These are phyloP conservation scores for Schizophyllum amplum DNA, from an alignment of 1,284 basidiomycete species.

Conservation along the genomic window DNA sequence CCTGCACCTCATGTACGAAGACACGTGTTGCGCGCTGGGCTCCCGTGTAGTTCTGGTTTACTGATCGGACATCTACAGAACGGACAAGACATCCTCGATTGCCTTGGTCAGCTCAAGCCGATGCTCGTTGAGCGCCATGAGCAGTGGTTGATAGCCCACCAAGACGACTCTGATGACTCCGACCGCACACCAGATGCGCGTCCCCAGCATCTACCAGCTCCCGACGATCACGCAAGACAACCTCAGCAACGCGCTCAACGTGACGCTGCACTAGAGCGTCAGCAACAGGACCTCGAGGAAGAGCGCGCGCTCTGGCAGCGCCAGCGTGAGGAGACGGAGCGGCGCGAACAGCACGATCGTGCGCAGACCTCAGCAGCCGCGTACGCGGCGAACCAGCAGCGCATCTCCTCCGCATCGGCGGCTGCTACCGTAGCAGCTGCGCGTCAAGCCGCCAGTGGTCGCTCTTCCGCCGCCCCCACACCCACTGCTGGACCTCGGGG, in stretches of 20 bases:
- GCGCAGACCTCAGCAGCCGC: background rate
- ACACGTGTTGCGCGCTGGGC: background rate
- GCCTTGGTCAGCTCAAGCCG: constrained; percentile 42
- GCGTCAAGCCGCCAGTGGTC: background rate
- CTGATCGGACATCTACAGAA: constrained; percentile 35
- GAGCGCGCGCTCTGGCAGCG: constrained; percentile 8
- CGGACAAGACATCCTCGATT: constrained; percentile 56
- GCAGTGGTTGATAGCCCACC: constrained; percentile 18
- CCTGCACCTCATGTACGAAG: constrained; percentile 1
- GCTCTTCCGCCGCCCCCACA: background rate
- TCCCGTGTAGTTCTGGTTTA: constrained; percentile 1
- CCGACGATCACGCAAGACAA: background rate
- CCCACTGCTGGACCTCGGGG: too few species aligned
- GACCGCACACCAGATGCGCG: background rate
- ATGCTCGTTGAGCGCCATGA: constrained; percentile 43
- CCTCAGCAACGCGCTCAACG: background rate
- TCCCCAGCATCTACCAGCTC: background rate
- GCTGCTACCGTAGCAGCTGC: background rate
- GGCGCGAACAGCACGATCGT: background rate
- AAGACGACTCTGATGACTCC: background rate
- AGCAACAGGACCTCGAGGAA: constrained; percentile 6
- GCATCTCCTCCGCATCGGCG: background rate
- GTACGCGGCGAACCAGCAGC: background rate
- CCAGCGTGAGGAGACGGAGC: constrained; percentile 8
- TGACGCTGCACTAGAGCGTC: background rate